Conservation (phyloP, 352 stramenopile genomes). For the Phytophthora multivora region DNA sequence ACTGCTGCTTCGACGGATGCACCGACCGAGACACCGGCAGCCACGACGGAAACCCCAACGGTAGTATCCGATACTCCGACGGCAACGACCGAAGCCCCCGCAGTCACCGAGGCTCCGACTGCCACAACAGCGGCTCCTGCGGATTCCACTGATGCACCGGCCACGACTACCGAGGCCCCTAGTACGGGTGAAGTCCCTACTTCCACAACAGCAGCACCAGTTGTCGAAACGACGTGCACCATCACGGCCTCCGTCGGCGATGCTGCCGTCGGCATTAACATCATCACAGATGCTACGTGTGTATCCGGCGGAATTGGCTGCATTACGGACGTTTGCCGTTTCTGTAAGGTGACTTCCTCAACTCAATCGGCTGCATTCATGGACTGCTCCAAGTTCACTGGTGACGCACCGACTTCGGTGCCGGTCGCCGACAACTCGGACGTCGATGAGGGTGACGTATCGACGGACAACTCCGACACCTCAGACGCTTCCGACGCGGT, state of each 20-base stretch:
- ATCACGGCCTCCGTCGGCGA: conserved; percentile 32
- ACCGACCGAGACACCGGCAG: not conserved
- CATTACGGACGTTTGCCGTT: conserved; percentile 42
- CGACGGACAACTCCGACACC: conserved; percentile 9
- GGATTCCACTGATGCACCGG: conserved; percentile 6
- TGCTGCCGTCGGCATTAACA: conserved; percentile 30
- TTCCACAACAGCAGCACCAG: conserved; percentile 4
- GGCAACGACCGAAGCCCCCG: not conserved
- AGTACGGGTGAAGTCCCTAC: conserved; percentile 2
- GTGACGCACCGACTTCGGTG: not conserved
- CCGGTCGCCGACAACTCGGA: no score
- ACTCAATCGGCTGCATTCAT: conserved; percentile 27
- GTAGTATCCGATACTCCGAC: not conserved
- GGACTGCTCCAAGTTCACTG: conserved; percentile 18
- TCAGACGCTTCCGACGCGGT: conserved; percentile 8
- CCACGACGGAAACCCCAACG: conserved; percentile 8
- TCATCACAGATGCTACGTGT: conserved; percentile 37
- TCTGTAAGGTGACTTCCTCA: conserved; percentile 44
- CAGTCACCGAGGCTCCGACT: not conserved
- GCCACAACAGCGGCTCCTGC: conserved; percentile 9
- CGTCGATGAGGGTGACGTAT: conserved; percentile 2
- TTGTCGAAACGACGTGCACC: conserved; percentile 14
- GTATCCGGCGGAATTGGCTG: conserved; percentile 40
- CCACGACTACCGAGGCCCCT: conserved; percentile 3
- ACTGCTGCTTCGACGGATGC: not conserved